Evolutionary conservation across 345 rosid genomes (phyloP).

Genomic region (Eucalyptus erythrocorys): DNA sequence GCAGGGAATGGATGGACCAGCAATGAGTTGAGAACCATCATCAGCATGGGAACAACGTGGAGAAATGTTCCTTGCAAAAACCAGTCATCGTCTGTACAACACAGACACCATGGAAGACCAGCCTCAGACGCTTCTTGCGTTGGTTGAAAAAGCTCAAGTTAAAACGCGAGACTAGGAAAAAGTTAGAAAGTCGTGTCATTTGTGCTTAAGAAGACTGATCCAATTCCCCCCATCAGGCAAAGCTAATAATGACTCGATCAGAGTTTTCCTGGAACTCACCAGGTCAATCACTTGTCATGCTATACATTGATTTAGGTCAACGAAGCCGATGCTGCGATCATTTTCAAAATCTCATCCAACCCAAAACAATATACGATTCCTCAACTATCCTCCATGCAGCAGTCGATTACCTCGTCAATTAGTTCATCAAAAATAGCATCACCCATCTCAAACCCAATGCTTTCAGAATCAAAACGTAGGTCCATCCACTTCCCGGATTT

Average conservation of each 20-base stretch:
- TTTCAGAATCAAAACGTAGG: slow-evolving; percentile 31
- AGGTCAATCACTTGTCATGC: not conserved
- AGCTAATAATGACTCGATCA: not conserved
- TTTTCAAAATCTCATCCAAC: not conserved
- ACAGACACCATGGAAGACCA: not conserved
- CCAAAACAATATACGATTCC: not conserved
- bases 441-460: slow-evolving; percentile 39
- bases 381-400: slow-evolving; percentile 9
- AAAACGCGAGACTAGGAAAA: not conserved
- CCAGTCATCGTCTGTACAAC: not conserved
- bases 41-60: not conserved
- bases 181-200: not conserved
- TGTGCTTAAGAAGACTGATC: not conserved
- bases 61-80: not conserved
- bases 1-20: not conserved
- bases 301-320: not conserved
- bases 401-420: slow-evolving; percentile 39
- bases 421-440: slow-evolving; percentile 59
- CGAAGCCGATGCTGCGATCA: not conserved
- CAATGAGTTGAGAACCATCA: not conserved
- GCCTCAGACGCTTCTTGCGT: not conserved
- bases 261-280: not conserved
- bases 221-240: not conserved
- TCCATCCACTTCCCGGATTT: slow-evolving; percentile 67
- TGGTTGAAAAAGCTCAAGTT: not conserved